Percentiles rank a stretch among this genome's conserved stretches.
Conservation (phyloP, 768 basidiomycete genomes). For the Trametes meyenii region DNA sequence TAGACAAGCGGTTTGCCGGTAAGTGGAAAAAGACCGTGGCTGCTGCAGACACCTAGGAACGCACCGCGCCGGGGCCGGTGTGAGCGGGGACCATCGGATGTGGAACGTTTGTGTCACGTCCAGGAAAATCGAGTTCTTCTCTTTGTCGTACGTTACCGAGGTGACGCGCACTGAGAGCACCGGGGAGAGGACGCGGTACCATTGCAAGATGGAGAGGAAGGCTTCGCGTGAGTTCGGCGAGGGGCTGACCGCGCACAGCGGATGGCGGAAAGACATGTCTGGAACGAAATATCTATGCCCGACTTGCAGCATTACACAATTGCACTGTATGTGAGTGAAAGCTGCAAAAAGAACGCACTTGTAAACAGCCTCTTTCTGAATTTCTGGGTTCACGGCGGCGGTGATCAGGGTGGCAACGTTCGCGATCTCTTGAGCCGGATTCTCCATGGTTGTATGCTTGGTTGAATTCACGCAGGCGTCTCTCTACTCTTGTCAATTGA, state of each 20-base stretch:
- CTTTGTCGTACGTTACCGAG: conserved; percentile 51
- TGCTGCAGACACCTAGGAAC: conserved; percentile 6
- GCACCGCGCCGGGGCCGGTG: conserved; percentile 50
- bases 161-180: conserved; percentile 45
- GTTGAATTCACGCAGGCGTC: not conserved
- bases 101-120: conserved; percentile 59
- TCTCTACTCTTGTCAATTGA: not conserved
- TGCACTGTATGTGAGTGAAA: not conserved
- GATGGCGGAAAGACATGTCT: conserved; percentile 62
- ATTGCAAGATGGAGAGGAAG: conserved; percentile 63
- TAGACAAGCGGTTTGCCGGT: not conserved
- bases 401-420: conserved; percentile 49
- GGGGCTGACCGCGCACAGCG: conserved; percentile 52
- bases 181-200: conserved; percentile 68
- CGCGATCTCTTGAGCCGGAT: conserved; percentile 54
- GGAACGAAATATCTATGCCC: conserved; percentile 48
- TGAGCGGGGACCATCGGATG: conserved; percentile 49
- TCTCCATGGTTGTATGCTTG: conserved; percentile 47
- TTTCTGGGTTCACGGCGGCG: conserved; percentile 50
- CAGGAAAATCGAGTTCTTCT: conserved; percentile 45
- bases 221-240: conserved; percentile 54
- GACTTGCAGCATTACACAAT: not conserved
- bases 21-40: not conserved
- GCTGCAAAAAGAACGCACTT: conserved; percentile 14
- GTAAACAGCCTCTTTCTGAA: conserved; percentile 48